Evolutionary conservation across 75 land plant species (phyloP), one percentile per base, ranked within the genome.

Genomic region (Ceratopteris richardii): DNA sequence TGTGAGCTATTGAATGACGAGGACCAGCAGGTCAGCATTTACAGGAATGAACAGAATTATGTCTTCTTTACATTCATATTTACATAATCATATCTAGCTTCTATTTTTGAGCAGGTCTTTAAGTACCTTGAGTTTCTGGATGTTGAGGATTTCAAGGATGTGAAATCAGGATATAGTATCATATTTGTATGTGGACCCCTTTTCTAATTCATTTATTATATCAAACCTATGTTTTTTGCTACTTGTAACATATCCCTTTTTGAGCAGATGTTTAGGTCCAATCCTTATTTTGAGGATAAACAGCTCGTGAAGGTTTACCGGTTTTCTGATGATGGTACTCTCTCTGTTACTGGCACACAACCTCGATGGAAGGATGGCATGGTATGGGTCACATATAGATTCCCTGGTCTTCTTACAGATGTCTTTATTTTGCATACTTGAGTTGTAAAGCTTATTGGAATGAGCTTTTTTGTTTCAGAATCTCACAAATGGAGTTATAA

Each of bases 281-380:
- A 94, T 43, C 98, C 98, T 1, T 89, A 83, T 63, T 94, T 94
- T 73, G 90, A 94, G 46, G 90, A 94, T 59, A 58, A 76, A 42
- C 83, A 83, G 62, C 66, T 94, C 21, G 64, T 72, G 36, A 94
- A 94, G 65, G 76, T 85, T 6, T 83, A 78, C 23, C 67, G 72
- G 7, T 89, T 82, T 62, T 65, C 67, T 55, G 85, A 89, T 55
- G 98, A 86, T 37, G 98, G 96, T 43, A 75, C 74, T 41, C 74
- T 73, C 4, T 83, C 79, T 44, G 66, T 94, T 29, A 65, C 87
- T 33, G 78, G 83, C 24, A 83, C 96, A 40, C 43, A 66, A 44
- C 77, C 86, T n/a, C 75, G 65, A 44, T 94, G 98, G 98, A 89
- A 89, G 68, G 96, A 90, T 60, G 98, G 98, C 56, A 81, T 75